A percentile compares a stretch with the other conserved stretches of the same genome.
Evolutionary conservation across 306 rosid genomes (phyloP).

Genomic region (Canavalia gladiata): DNA sequence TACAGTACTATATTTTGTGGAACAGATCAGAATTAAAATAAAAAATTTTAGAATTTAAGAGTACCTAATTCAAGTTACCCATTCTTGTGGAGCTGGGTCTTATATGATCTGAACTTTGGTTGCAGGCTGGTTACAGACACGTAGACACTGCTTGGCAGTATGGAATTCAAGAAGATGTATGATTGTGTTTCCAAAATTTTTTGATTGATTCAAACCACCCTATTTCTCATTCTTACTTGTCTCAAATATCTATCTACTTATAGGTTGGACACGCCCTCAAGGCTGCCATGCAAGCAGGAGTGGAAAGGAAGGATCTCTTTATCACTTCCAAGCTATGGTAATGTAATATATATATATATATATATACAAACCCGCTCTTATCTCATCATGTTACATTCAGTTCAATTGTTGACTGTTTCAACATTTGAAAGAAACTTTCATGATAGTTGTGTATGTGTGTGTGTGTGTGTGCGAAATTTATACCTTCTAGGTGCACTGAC

Average conservation of each 20-base stretch:
- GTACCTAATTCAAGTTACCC: background rate
- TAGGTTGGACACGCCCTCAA: constrained; percentile 68
- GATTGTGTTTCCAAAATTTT: background rate
- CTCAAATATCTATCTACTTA: constrained; percentile 5
- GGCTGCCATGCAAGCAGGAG: constrained; percentile 67
- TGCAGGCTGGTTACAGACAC: constrained; percentile 72
- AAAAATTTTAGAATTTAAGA: background rate
- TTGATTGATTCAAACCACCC: background rate
- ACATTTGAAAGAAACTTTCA: constrained; percentile 31
- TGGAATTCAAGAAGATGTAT: constrained; percentile 69
- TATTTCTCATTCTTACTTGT: background rate
- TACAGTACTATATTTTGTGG: background rate
- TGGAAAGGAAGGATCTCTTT: constrained; percentile 64
- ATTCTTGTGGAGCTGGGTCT: background rate
- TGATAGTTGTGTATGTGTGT: background rate
- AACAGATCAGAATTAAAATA: background rate
- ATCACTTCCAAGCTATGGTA: constrained; percentile 71
- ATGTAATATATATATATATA: background rate
- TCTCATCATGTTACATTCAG: constrained; percentile 11
- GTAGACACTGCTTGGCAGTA: constrained; percentile 64
- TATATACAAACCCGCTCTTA: background rate
- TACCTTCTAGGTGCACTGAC: constrained; percentile 63
- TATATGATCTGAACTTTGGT: background rate
- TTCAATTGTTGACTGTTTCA: background rate
- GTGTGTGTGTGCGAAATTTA: background rate